A percentile compares a stretch with the other conserved stretches of the same genome.
Conservation (phyloP, 2,329 filamentous ascomycete genomes). For the Trichoderma sp. region DNA sequence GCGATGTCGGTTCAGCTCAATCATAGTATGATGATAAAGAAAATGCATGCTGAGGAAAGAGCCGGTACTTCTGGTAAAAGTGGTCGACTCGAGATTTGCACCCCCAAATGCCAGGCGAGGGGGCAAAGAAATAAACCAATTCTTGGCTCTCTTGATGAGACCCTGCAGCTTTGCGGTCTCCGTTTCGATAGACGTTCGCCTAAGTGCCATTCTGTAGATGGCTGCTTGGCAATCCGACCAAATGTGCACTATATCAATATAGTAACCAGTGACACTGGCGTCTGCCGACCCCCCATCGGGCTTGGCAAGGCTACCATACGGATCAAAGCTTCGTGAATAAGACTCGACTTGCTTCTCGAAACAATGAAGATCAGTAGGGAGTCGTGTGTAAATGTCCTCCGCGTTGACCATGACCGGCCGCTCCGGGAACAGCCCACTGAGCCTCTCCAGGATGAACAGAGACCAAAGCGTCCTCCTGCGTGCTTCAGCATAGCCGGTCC, state of each 20-base stretch:
- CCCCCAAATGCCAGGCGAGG: constrained; percentile 50
- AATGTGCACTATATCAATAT: constrained; percentile 60
- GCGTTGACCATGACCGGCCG: constrained; percentile 55
- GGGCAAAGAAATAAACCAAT: constrained; percentile 59
- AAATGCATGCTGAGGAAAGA: constrained; percentile 63
- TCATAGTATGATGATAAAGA: constrained; percentile 61
- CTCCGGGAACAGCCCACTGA: constrained; percentile 56
- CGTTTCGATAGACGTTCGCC: constrained; percentile 27
- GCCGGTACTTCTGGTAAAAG: constrained; percentile 51
- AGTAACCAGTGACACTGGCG: constrained; percentile 59
- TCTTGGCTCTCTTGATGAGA: constrained; percentile 50
- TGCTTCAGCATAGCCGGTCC: constrained; percentile 60
- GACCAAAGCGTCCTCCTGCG: constrained; percentile 70
- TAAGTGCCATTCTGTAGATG: constrained; percentile 44
- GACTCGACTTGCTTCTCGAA: constrained; percentile 61
- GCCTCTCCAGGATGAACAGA: constrained; percentile 65
- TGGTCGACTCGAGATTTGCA: constrained; percentile 55
- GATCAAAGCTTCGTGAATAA: constrained; percentile 59
- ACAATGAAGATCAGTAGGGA: constrained; percentile 58
- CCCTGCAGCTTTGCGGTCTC: constrained; percentile 40
- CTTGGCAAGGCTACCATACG: constrained; percentile 31
- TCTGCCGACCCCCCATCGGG: constrained; percentile 36
- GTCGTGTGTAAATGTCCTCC: constrained; percentile 63
- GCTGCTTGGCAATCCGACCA: constrained; percentile 63
- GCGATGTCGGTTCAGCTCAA: constrained; percentile 63